Percentiles rank a stretch among this genome's conserved stretches.
Evolutionary conservation across 345 rosid species (phyloP).

Genomic region (Brassica carinata): DNA sequence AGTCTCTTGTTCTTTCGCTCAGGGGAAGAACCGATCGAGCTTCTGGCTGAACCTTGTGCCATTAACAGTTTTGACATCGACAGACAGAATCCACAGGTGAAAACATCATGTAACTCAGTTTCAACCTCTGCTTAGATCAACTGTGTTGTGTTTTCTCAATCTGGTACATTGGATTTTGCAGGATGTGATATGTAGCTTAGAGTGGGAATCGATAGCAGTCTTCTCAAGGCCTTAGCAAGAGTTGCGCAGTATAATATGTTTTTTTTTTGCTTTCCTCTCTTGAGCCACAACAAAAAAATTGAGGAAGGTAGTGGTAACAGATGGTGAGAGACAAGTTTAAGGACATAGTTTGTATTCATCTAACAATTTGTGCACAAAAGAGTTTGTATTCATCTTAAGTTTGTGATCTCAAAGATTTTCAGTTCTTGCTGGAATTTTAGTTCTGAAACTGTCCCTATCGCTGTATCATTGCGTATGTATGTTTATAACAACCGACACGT

Average conservation of each 20-base stretch:
- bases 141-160: slow-evolving; percentile 19
- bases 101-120: not conserved
- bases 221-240: slow-evolving; percentile 53
- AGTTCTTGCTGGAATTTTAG: not conserved
- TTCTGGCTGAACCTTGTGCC: slow-evolving; percentile 79
- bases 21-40: slow-evolving; percentile 1
- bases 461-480: not conserved
- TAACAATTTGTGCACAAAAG: slow-evolving; percentile 4
- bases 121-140: not conserved
- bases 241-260: no score
- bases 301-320: not conserved
- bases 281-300: not conserved
- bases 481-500: not conserved
- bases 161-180: slow-evolving; percentile 35
- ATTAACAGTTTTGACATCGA: slow-evolving; percentile 92
- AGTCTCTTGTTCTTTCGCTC: not conserved
- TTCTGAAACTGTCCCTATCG: not conserved
- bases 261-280: no score
- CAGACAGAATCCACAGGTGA: slow-evolving; percentile 69
- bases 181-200: slow-evolving; percentile 89
- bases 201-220: slow-evolving; percentile 84
- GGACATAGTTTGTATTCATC: not conserved
- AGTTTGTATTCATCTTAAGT: slow-evolving; percentile 11
- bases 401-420: slow-evolving; percentile 13
- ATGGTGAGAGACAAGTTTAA: not conserved